phyloP scores from a whole-genome alignment of 208 protist genomes.

The Leishmania tropica region DNA sequence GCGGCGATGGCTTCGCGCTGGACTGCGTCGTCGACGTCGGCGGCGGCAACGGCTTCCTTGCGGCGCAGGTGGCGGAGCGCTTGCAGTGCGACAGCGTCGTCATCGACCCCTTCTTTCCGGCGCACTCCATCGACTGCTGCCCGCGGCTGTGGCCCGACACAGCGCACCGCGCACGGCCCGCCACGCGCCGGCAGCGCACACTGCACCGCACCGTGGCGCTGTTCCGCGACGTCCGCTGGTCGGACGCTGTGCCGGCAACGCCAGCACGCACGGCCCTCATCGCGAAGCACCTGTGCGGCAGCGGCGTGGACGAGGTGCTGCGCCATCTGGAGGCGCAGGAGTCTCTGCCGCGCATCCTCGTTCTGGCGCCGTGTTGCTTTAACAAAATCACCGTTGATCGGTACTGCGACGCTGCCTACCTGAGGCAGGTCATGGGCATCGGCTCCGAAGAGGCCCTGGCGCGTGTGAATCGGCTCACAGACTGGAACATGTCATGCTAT shows the following conservation, averaged over 20 bases:
- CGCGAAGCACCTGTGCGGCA: conserved; percentile 87
- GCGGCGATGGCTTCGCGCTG: conserved; percentile 17
- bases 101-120: conserved; percentile 73
- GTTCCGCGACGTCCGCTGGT: conserved; percentile 58
- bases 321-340: conserved; percentile 47
- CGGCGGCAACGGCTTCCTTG: conserved; percentile 83
- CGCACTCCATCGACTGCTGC: conserved; percentile 75
- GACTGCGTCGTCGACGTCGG: conserved; percentile 77
- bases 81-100: conserved; percentile 66
- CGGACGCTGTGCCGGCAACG: conserved; percentile 29
- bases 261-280: conserved; percentile 53
- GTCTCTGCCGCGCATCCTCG: conserved; percentile 63
- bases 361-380: conserved; percentile 86
- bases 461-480: conserved; percentile 56
- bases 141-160: conserved; percentile 61
- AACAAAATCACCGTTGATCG: conserved; percentile 51
- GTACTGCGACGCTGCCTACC: conserved; percentile 57
- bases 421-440: conserved; percentile 43
- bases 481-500: conserved; percentile 74
- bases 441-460: conserved; percentile 33
- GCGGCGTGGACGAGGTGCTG: conserved; percentile 73
- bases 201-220: conserved; percentile 45
- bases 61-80: conserved; percentile 60
- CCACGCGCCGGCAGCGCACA: conserved; percentile 27
- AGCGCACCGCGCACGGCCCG: conserved; percentile 31